A percentile compares a stretch with the other conserved stretches of the same genome.
Evolutionary conservation across 2,329 filamentous ascomycete genomes (phyloP).

Genomic region (Penicillium occitanis): DNA sequence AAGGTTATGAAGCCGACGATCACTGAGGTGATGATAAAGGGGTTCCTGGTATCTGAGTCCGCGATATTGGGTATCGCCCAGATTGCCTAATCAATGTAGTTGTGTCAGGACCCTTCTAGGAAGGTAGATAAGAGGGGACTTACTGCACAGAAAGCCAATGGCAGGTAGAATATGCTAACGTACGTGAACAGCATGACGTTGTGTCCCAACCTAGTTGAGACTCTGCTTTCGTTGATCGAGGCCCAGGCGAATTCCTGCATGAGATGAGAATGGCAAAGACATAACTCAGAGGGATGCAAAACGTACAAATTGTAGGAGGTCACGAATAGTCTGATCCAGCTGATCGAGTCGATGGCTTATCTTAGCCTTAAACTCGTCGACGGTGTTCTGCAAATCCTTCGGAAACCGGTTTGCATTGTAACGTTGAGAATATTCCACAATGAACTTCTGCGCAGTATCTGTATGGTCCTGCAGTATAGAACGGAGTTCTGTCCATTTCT

Average conservation of each 20-base stretch:
- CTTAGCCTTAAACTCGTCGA: constrained; percentile 2
- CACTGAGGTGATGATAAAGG: neutral
- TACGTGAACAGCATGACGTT: neutral
- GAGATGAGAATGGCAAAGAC: neutral
- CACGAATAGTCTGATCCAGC: constrained; percentile 9
- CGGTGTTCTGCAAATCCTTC: neutral
- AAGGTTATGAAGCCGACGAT: neutral
- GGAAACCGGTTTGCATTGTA: neutral
- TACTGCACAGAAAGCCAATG: neutral
- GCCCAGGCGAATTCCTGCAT: neutral
- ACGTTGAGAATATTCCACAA: neutral
- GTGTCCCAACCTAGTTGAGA: neutral
- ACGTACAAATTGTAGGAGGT: constrained; percentile 10
- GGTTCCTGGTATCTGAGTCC: neutral
- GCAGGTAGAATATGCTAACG: neutral
- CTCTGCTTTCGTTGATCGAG: neutral
- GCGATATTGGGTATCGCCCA: neutral
- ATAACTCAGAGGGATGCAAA: neutral
- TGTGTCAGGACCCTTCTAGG: neutral
- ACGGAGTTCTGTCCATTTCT: constrained; percentile 11
- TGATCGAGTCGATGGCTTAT: neutral
- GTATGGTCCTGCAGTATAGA: constrained; percentile 1
- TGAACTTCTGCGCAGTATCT: neutral
- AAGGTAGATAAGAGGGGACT: neutral
- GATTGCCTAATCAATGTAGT: neutral